Percentiles rank a stretch among this genome's conserved stretches.
phyloP scores from a whole-genome alignment of 1,284 basidiomycete genomes.

The Kalmanozyma brasiliensis region DNA sequence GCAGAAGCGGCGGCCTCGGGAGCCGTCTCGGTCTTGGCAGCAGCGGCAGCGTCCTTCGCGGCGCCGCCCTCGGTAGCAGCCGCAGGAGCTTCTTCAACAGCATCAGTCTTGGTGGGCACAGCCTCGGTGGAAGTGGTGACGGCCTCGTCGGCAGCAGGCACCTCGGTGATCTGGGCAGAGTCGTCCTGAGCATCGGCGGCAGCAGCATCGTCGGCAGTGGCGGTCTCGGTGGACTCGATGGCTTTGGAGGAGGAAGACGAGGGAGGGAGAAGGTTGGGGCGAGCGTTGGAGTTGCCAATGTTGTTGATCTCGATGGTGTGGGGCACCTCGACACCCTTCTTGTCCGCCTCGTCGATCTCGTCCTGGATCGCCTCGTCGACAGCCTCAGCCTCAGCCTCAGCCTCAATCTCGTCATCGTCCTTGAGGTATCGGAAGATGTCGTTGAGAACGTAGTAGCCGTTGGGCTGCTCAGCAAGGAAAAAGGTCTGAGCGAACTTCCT shows the following conservation, averaged over 20 bases:
- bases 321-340: conserved; percentile 39
- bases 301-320: conserved; percentile 53
- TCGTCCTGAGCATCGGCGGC: too few relatives aligned
- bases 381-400: conserved; percentile 47
- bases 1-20: conserved; percentile 69
- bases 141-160: conserved; percentile 24
- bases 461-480: conserved; percentile 98
- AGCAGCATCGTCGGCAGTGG: conserved; percentile 5
- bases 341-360: conserved; percentile 45
- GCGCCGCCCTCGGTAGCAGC: conserved; percentile 38
- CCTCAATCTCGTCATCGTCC: conserved; percentile 83
- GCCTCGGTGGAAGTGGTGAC: conserved; percentile 37
- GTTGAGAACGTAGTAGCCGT: conserved; percentile 99
- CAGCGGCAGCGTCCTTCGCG: conserved; percentile 33
- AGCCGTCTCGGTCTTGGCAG: conserved; percentile 28
- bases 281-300: conserved; percentile 49
- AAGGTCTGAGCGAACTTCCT: conserved; percentile 99
- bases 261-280: conserved; percentile 51
- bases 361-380: conserved; percentile 47
- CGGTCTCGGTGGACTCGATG: conserved; percentile 41
- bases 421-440: conserved; percentile 99
- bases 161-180: conserved; percentile 8
- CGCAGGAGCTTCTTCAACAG: conserved; percentile 54
- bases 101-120: conserved; percentile 30
- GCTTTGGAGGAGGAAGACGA: conserved; percentile 21